A percentile compares a stretch with the other conserved stretches of the same genome.
phyloP scores from a whole-genome alignment of 441 rosid genomes.

The Erodium trifolium region DNA sequence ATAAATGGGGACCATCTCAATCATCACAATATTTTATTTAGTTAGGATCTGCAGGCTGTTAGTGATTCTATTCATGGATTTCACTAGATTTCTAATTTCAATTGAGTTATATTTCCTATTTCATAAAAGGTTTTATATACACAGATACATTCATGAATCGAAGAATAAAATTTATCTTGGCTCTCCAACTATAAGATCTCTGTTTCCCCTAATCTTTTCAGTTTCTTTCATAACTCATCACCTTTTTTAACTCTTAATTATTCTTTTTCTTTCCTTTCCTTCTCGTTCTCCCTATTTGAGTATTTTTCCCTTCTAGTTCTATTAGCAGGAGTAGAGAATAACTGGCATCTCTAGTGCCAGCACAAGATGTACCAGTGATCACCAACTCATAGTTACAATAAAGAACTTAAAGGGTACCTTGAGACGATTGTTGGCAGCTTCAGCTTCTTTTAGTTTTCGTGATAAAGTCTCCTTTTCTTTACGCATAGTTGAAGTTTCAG shows the following conservation, averaged over 20 bases:
- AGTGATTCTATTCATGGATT: not conserved
- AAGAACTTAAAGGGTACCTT: constrained; percentile 49
- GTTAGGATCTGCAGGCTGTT: not conserved
- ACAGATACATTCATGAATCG: not conserved
- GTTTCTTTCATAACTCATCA: not conserved
- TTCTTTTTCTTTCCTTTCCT: not conserved
- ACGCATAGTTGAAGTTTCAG: constrained; percentile 53
- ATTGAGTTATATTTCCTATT: not conserved
- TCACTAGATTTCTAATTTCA: not conserved
- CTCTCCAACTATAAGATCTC: not conserved
- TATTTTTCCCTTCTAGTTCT: not conserved
- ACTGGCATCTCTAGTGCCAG: not conserved
- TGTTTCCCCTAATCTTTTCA: not conserved
- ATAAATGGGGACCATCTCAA: not conserved
- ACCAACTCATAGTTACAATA: constrained; percentile 14
- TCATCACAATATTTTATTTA: not conserved
- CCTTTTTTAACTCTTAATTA: not conserved
- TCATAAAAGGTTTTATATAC: not conserved
- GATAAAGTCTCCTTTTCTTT: constrained; percentile 53
- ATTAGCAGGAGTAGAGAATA: not conserved
- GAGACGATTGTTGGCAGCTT: constrained; percentile 58
- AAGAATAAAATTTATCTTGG: not conserved
- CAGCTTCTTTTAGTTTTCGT: constrained; percentile 71
- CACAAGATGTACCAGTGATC: constrained; percentile 9
- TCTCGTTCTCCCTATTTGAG: not conserved